A percentile compares a stretch with the other conserved stretches of the same genome.
phyloP scores from a whole-genome alignment of 768 basidiomycete species.

The Lyophyllum decastes region DNA sequence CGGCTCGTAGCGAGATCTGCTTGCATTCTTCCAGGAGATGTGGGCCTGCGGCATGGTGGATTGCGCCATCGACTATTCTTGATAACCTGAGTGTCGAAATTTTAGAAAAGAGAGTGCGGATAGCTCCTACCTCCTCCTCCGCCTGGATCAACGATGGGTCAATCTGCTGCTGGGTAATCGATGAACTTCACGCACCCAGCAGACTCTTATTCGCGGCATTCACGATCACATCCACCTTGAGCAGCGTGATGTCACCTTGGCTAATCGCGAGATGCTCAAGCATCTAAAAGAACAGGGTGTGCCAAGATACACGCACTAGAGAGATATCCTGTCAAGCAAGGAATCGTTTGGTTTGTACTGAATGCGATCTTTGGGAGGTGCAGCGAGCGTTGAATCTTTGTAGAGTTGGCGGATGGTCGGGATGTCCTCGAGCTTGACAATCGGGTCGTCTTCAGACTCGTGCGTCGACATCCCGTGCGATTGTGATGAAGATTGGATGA shows the following conservation, averaged over 20 bases:
- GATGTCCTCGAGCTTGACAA: constrained; percentile 45
- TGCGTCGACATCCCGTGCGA: constrained; percentile 1
- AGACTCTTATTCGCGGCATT: constrained; percentile 81
- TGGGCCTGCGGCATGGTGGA: constrained; percentile 74
- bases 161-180: neutral
- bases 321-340: constrained; percentile 61
- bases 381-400: constrained; percentile 37
- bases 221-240: constrained; percentile 74
- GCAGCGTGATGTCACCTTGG: constrained; percentile 76
- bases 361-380: constrained; percentile 31
- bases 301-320: constrained; percentile 51
- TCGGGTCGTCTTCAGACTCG: neutral
- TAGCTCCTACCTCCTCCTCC: constrained; percentile 69
- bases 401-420: constrained; percentile 60
- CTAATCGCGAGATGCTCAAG: constrained; percentile 33
- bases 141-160: constrained; percentile 39
- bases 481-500: neutral
- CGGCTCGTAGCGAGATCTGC: constrained; percentile 18
- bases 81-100: neutral
- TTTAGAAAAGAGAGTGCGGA: neutral
- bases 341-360: constrained; percentile 37
- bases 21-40: constrained; percentile 70
- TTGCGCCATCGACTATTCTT: constrained; percentile 74
- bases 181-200: constrained; percentile 47
- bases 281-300: neutral